Conservation (phyloP, 306 rosid species). For the Medicago lupulina region DNA sequence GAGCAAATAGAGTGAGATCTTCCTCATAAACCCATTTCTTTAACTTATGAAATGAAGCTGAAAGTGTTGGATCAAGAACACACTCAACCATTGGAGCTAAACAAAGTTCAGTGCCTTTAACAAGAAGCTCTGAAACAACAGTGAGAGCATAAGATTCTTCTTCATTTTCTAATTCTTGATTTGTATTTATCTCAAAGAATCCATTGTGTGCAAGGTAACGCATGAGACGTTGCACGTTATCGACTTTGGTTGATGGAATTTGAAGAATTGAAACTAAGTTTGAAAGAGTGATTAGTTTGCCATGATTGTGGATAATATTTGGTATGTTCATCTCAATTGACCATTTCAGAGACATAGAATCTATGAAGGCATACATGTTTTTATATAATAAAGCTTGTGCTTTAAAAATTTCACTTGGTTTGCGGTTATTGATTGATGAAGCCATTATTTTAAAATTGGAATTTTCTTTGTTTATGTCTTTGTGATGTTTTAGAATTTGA, state of each 20-base stretch:
- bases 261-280: slow-evolving; percentile 50
- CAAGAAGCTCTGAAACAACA: slow-evolving; percentile 39
- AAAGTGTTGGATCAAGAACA: slow-evolving; percentile 2
- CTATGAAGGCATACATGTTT: neutral
- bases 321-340: slow-evolving; percentile 43
- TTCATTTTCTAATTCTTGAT: slow-evolving; percentile 1
- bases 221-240: slow-evolving; percentile 40
- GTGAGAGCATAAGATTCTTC: slow-evolving; percentile 50
- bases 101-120: slow-evolving; percentile 39
- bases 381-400: slow-evolving; percentile 40
- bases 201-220: slow-evolving; percentile 53
- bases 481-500: neutral
- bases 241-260: slow-evolving; percentile 37
- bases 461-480: neutral
- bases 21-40: slow-evolving; percentile 6
- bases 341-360: slow-evolving; percentile 38
- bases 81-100: slow-evolving; percentile 37
- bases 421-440: slow-evolving; percentile 28
- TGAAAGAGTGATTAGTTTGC: slow-evolving; percentile 49
- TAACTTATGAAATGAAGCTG: neutral
- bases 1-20: neutral
- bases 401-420: slow-evolving; percentile 30
- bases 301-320: slow-evolving; percentile 42
- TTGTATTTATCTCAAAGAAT: slow-evolving; percentile 34
- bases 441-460: neutral